Base-by-base conservation (phyloP, 2,329 filamentous ascomycete species). In the Trichoderma cornu-damae region DNA sequence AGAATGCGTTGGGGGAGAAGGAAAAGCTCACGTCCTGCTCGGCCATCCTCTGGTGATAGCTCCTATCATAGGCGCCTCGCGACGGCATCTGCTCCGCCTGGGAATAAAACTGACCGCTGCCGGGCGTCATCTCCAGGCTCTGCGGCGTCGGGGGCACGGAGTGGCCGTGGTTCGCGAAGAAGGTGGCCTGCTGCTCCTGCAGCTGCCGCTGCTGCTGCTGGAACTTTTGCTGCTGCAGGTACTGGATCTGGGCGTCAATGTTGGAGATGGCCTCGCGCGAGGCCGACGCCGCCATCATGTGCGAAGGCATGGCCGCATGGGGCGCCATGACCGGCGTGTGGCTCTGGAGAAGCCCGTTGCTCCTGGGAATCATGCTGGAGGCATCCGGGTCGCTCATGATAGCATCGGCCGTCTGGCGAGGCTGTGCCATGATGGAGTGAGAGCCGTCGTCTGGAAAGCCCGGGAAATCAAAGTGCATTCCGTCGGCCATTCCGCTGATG, bases 61-160 rank as follows among this genome's bases (percentile, higher is more conserved):
- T 76, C 60, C 65, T 64, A 59, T 91, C 87, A 63, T 85, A 86
- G 65, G 87, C 78, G 14, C 82, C 77, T 37, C 85, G 81, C 47
- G 83, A 79, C 68, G 65, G 70, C 49, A 71, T 70, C 54, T 78
- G 76, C 56, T 82, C 78, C 37, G 83, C 76, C 43, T 82, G 79
- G 54, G 82, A 70, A 67, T 86, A 90, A 63, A 78, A 85, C 57
- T 82, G 81, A 65, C 70, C 65, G 53, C 67, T 80, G 62, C 74
- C 82, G 66, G 75, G 81, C 69, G 87, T 85, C 72, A 93, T 82
- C 67, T 93, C 88, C 24, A 90, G 79, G 68, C 89, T 93, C 68
- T 88, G 89, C 0, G 89, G 89, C 12, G 89, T 94, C 2, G 88
- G 88, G 5, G 89, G 89, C 6, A 90, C 82, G 52, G 87, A 84